Base-by-base conservation (phyloP, 2,329 filamentous ascomycete species). In the Monilinia vaccinii-corymbosi region DNA sequence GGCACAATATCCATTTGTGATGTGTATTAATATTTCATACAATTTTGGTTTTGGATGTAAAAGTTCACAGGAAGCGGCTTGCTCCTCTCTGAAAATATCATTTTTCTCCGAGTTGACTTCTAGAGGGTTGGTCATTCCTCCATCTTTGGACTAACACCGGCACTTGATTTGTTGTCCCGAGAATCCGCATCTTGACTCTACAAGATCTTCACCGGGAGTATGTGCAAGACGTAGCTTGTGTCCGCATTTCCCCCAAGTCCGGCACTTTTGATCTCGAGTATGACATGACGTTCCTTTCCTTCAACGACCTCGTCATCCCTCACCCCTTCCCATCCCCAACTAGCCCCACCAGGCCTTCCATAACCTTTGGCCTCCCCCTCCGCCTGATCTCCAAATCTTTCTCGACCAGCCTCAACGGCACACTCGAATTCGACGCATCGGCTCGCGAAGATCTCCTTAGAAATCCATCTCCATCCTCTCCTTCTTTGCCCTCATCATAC, bases 331-430 rank as follows among this genome's bases (percentile, higher is more conserved):
- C 45, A 18, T 32, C 21, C 4, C n/a, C 16, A 11, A 58, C 9
- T 4, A 52, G 25, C 16, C 47, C 36, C 46, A 16, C 11, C 13
- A 62, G 58, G 7, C 59, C 59, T 1, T 40, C 38, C 53, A 58
- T 58, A 34, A 58, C 34, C 52, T 25, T 50, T 25, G 25, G 36
- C 28, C 53, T 50, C 31, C 28, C 4, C 38, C 11, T 16, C 25
- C 18, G 42, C 32, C 51, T 23, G 44, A 21, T 31, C 23, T 49
- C 59, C 44, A 58, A 38, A 25, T 53, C 49, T 18, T 21, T 61
- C 28, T 44, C 36, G 11, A 61, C 46, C 42, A 67, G 50, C 48
- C 60, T 61, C 56, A 57, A 61, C 32, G 62, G 60, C 13, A 62
- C 52, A 60, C 49, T 60, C 25, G 34, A 58, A 58, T 34, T 51